Evolutionary conservation across 140 eudicot species (phyloP), one percentile per base, ranked within the genome.

Genomic region (Stevia rebaudiana): DNA sequence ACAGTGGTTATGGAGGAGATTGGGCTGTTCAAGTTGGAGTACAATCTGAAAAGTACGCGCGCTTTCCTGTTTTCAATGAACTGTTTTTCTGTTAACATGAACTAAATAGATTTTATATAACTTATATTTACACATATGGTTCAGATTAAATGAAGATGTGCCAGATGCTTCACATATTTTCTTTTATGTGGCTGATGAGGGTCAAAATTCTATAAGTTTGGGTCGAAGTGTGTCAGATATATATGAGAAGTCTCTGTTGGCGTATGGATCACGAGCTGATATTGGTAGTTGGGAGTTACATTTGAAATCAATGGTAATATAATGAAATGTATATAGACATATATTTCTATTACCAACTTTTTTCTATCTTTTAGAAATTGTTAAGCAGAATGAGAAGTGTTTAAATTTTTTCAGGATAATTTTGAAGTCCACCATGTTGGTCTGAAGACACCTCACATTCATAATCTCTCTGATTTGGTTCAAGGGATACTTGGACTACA

Each of bases 1-100:
- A 69, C 17, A 80, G 99, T 72, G 97, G 99, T 50, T 94, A 85
- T 81, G 99, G 99, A 50, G 99, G 99, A 47, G 97, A 94, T 65
- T 94, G 99, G 99, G 88, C 91, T 47, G 88, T 83, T 50, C 95
- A 91, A 49, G 65, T 84, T 64, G 86, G 78, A 78, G 86, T 75
- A 51, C 81, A 85, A 71, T 71, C 70, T n/a, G 85, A 85, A 50
- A 79, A 76, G 99, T 88, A 83, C 18, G 21, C 51, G 1, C 51
- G 4, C 58, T 50, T 53, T 10, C 39, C 51, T 55, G 40, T 68
- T 43, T 23, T 64, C 42, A 33, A 25, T 22, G 25, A 59, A 17
- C 24, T 23, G 22, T 24, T 52, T 30, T 30, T 53, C 5, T 17
- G 17, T 61, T 63, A 41, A 22, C 43, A 33, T 57, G 63, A 33